A percentile compares a stretch with the other conserved stretches of the same genome.
Conservation (phyloP, 352 stramenopile species). For the Pythium pyrilobum region DNA sequence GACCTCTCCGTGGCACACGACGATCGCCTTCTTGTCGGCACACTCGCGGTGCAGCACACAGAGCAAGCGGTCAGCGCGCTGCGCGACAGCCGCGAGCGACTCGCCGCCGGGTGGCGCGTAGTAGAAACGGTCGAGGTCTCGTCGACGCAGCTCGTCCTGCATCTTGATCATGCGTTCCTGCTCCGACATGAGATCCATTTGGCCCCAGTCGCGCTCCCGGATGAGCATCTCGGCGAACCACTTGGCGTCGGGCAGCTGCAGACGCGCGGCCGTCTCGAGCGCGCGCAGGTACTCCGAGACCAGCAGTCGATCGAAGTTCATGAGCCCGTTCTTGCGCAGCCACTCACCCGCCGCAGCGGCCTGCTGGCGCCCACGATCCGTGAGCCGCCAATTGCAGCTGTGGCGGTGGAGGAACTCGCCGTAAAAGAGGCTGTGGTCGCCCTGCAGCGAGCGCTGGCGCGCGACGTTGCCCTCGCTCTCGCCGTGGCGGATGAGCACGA, state of each 20-base stretch:
- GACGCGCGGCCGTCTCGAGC: constrained; percentile 79
- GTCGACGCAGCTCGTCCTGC: constrained; percentile 78
- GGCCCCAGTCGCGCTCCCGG: constrained; percentile 84
- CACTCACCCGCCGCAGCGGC: constrained; percentile 72
- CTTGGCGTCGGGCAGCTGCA: constrained; percentile 61
- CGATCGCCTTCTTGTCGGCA: constrained; percentile 69
- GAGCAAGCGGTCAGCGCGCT: constrained; percentile 76
- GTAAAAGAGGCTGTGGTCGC: constrained; percentile 81
- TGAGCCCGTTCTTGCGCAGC: constrained; percentile 72
- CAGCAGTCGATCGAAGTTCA: constrained; percentile 80
- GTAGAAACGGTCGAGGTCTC: constrained; percentile 84
- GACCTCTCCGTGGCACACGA: constrained; percentile 85
- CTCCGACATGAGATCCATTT: constrained; percentile 89
- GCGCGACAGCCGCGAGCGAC: constrained; percentile 73
- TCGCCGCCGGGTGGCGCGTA: constrained; percentile 81
- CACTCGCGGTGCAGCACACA: constrained; percentile 79
- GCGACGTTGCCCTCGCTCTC: constrained; percentile 88
- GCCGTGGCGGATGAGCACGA: constrained; percentile 86
- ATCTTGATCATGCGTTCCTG: constrained; percentile 85
- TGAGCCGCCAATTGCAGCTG: constrained; percentile 84
- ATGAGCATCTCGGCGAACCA: constrained; percentile 89
- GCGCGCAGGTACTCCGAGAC: constrained; percentile 86
- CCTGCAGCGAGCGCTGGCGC: constrained; percentile 71
- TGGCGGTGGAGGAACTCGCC: constrained; percentile 89
- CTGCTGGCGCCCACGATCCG: constrained; percentile 72